Percentiles rank a stretch among this genome's conserved stretches.
These are phyloP conservation scores for Furcasterigmium sp. DNA, from an alignment of 2,329 filamentous ascomycete genomes.

Conservation along the genomic window DNA sequence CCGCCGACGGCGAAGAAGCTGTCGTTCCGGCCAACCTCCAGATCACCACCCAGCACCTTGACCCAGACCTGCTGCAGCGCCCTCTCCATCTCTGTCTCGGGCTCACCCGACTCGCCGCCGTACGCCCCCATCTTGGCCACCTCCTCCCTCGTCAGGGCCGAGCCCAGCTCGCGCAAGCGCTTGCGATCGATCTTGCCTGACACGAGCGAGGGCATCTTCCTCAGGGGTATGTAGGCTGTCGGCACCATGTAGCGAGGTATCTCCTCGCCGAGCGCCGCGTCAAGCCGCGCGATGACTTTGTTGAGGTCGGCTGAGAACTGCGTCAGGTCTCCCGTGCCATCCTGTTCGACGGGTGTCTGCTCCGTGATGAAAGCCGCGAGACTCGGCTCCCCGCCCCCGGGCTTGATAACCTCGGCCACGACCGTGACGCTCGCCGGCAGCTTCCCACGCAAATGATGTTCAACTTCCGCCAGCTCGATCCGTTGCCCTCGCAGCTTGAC, in stretches of 20 bases:
- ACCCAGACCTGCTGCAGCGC: slow-evolving; percentile 30
- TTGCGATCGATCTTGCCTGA: slow-evolving; percentile 47
- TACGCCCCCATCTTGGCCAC: slow-evolving; percentile 26
- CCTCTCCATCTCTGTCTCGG: slow-evolving; percentile 30
- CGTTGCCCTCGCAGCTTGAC: slow-evolving; percentile 63
- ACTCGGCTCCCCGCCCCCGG: slow-evolving; percentile 35
- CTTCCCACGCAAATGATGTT: slow-evolving; percentile 40
- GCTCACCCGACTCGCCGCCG: slow-evolving; percentile 25
- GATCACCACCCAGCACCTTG: slow-evolving; percentile 27
- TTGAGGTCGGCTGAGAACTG: slow-evolving; percentile 25
- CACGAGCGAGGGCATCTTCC: slow-evolving; percentile 39
- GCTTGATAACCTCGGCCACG: slow-evolving; percentile 42
- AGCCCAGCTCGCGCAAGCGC: slow-evolving; percentile 38
- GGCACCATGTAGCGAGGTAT: slow-evolving; percentile 44
- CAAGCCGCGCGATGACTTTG: slow-evolving; percentile 22
- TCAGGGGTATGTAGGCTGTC: slow-evolving; percentile 37
- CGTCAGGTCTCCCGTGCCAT: slow-evolving; percentile 15
- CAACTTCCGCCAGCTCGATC: slow-evolving; percentile 54
- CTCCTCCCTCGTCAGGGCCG: slow-evolving; percentile 32
- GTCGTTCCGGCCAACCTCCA: slow-evolving; percentile 26
- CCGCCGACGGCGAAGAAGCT: slow-evolving; percentile 44
- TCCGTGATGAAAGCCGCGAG: slow-evolving; percentile 40
- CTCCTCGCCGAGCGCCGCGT: slow-evolving; percentile 23
- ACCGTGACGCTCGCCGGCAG: slow-evolving; percentile 37
- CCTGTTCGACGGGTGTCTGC: slow-evolving; percentile 17